These are phyloP conservation scores for Eleusine coracana DNA, from an alignment of 176 grass and related monocot genomes.

Conservation along the genomic window DNA sequence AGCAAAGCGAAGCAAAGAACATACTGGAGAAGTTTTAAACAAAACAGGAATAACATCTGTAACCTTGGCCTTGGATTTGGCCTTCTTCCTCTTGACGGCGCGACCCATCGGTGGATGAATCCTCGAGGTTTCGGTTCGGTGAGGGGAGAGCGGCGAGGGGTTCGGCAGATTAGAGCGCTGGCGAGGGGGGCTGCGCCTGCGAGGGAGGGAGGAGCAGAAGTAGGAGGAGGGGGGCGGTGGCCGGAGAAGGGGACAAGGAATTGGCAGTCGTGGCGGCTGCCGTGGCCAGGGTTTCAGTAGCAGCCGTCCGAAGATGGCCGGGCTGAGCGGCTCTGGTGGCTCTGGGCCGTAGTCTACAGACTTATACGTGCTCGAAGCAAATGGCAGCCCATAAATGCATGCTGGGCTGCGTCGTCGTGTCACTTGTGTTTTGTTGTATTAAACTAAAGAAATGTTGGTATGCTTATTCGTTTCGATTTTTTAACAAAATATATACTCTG, in stretches of 20 bases:
- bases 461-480: too few species aligned
- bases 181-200: not conserved
- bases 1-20: not conserved
- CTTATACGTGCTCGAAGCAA: not conserved
- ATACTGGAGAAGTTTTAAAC: not conserved
- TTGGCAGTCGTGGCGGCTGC: not conserved
- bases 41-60: not conserved
- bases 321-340: not conserved
- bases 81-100: constrained; percentile 56
- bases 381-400: too few species aligned
- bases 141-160: not conserved
- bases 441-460: too few species aligned
- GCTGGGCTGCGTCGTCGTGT: too few species aligned
- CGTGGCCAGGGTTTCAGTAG: not conserved
- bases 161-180: not conserved
- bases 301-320: not conserved
- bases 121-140: not conserved
- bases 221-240: not conserved
- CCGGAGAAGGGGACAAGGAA: not conserved
- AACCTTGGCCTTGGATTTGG: constrained; percentile 59
- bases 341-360: not conserved
- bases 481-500: too few species aligned
- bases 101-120: constrained; percentile 43
- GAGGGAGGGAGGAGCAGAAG: not conserved
- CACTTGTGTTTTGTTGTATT: too few species aligned